Base-by-base conservation (phyloP, 257 asterid species). In the Penstemon davidsonii region DNA sequence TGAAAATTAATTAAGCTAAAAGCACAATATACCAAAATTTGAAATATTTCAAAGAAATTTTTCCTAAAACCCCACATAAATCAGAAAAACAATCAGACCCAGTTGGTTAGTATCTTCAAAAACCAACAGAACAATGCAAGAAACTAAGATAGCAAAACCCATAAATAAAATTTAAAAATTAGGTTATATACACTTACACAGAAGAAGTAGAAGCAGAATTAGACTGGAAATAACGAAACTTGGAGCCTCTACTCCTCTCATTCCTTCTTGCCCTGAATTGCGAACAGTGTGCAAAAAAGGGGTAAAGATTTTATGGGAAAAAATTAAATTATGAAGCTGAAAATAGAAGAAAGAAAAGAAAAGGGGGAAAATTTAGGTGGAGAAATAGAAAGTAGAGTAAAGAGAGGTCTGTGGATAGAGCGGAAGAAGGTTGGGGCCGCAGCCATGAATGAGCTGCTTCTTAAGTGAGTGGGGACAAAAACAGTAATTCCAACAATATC, bases 401-500 rank as follows among this genome's bases (percentile, higher is more conserved):
- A 78, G 66, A 73, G 79, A 57, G 73, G 71, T 46, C n/a, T 10
- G 60, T 60, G 62, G 57, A 78, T 33, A 49, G 50, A 65, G 71
- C 25, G 52, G 18, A 42, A 50, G 78, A 39, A 74, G 79, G 73
- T 39, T 84, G 75, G 78, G 83, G 85, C 84, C 62, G 85, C 76
- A 81, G 89, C 87, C 92, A 86, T 86, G 91, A 90, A 90, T 83
- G 90, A 84, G 96, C 82, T 50, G 77, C 75, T 85, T 84, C 84
- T 67, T 57, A 75, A 80, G 80, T 70, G 85, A 53, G 87, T 82
- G 89, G 97, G 91, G 95, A 79, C 87, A 81, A 76, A 72, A 70
- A 79, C 84, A 81, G 85, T 82, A 78, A 82, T 77, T 25, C 33
- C 74, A 81, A 70, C 59, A 68, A 79, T 76, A 84, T 25, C 33